Evolutionary conservation across 495 filamentous ascomycete species (phyloP).

Genomic region (Venustampulla echinocandica): DNA sequence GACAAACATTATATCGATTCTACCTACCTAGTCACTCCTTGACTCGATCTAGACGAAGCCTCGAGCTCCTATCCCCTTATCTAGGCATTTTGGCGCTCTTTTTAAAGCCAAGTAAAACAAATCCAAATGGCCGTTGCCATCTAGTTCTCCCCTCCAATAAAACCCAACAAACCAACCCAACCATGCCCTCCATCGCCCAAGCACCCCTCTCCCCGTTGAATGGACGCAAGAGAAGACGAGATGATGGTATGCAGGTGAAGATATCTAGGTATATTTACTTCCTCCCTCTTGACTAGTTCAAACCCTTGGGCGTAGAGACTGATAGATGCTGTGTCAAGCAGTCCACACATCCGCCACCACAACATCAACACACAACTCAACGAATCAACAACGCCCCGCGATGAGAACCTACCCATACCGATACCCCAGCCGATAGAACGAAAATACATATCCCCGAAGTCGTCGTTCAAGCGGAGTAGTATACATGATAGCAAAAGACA

Average conservation of each 20-base stretch:
- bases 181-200: conserved; percentile 21
- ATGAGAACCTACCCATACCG: not conserved
- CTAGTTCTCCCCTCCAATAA: not conserved
- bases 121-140: no score
- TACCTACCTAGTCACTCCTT: not conserved
- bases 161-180: not conserved
- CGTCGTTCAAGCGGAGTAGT: not conserved
- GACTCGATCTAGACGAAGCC: no score
- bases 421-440: not conserved
- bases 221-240: conserved; percentile 14
- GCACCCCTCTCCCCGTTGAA: conserved; percentile 2
- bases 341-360: not conserved
- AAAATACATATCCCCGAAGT: not conserved
- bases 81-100: no score
- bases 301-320: not conserved
- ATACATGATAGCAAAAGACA: conserved; percentile 1
- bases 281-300: no score
- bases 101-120: no score
- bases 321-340: not conserved
- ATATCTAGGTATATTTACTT: conserved; percentile 10
- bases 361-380: not conserved
- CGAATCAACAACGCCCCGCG: not conserved
- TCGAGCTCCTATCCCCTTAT: no score
- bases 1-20: not conserved
- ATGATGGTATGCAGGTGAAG: conserved; percentile 17